Percentiles rank a stretch among this genome's conserved stretches.
phyloP scores from a whole-genome alignment of 176 grass and related monocot genomes.

The Pontederia paniculata region DNA sequence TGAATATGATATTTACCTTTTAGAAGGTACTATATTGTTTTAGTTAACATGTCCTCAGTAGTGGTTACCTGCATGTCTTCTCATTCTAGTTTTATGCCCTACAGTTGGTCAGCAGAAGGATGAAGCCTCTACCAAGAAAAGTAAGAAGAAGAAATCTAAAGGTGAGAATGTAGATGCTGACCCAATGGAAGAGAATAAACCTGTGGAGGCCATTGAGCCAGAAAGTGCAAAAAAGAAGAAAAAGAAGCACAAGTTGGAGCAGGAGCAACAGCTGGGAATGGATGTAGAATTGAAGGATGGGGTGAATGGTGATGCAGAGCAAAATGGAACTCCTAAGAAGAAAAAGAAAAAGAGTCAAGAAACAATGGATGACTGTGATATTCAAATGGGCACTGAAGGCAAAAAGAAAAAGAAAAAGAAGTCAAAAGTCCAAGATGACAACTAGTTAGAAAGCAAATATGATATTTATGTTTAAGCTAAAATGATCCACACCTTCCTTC shows the following conservation, averaged over 20 bases:
- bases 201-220: background rate
- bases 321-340: conserved; percentile 33
- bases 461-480: too few species aligned
- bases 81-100: background rate
- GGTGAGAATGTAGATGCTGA: background rate
- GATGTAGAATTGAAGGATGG: background rate
- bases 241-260: conserved; percentile 25
- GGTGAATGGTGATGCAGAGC: conserved; percentile 6
- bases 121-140: conserved; percentile 13
- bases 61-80: too few species aligned
- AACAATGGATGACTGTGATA: conserved; percentile 8
- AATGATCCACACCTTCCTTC: too few species aligned
- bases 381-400: conserved; percentile 22
- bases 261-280: conserved; percentile 7
- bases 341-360: conserved; percentile 34
- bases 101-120: conserved; percentile 1
- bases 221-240: conserved; percentile 21
- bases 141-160: conserved; percentile 29
- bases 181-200: conserved; percentile 3
- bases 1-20: too few species aligned
- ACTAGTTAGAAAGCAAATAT: too few species aligned
- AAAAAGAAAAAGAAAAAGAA: conserved; percentile 42
- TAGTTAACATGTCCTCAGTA: too few species aligned
- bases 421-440: conserved; percentile 4
- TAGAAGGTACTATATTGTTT: too few species aligned